Evolutionary conservation across 1,139 yeast species (phyloP).

Genomic region (Candida tetrigidarum): DNA sequence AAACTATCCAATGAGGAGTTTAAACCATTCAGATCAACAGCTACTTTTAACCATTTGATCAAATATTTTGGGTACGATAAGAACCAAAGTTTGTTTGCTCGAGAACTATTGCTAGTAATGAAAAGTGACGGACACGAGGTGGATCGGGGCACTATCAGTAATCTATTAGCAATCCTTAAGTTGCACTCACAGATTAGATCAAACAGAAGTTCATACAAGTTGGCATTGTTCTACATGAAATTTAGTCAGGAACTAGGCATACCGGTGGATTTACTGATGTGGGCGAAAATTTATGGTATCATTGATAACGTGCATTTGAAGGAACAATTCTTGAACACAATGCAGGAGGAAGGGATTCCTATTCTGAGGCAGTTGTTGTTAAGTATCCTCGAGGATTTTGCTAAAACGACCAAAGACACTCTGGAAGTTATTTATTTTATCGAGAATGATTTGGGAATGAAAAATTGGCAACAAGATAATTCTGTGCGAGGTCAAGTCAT

Average conservation of each 20-base stretch:
- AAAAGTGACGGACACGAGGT: slow-evolving; percentile 46
- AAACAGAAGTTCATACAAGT: slow-evolving; percentile 34
- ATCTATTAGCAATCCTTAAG: slow-evolving; percentile 34
- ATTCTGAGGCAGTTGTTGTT: slow-evolving; percentile 33
- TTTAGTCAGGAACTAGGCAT: slow-evolving; percentile 31
- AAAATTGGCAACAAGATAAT: slow-evolving; percentile 35
- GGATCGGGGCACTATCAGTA: slow-evolving; percentile 45
- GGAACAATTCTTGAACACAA: slow-evolving; percentile 38
- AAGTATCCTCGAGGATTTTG: slow-evolving; percentile 41
- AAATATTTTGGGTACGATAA: slow-evolving; percentile 47
- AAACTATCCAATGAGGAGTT: slow-evolving; percentile 34
- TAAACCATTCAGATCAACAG: slow-evolving; percentile 35
- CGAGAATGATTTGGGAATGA: slow-evolving; percentile 35
- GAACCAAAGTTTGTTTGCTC: slow-evolving; percentile 47
- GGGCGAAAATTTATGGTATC: slow-evolving; percentile 43
- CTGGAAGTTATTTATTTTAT: slow-evolving; percentile 36
- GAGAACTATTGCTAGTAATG: slow-evolving; percentile 47
- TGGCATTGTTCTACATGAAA: slow-evolving; percentile 35
- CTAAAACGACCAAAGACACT: slow-evolving; percentile 29
- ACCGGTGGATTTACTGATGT: slow-evolving; percentile 40
- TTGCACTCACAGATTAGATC: slow-evolving; percentile 41
- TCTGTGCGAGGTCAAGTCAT: slow-evolving; percentile 36
- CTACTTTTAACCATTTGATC: slow-evolving; percentile 46
- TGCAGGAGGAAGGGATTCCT: slow-evolving; percentile 38
- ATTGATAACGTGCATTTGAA: slow-evolving; percentile 41